Percentiles rank a stretch among this genome's conserved stretches.
phyloP scores from a whole-genome alignment of 441 rosid species.

The Croton setiger region DNA sequence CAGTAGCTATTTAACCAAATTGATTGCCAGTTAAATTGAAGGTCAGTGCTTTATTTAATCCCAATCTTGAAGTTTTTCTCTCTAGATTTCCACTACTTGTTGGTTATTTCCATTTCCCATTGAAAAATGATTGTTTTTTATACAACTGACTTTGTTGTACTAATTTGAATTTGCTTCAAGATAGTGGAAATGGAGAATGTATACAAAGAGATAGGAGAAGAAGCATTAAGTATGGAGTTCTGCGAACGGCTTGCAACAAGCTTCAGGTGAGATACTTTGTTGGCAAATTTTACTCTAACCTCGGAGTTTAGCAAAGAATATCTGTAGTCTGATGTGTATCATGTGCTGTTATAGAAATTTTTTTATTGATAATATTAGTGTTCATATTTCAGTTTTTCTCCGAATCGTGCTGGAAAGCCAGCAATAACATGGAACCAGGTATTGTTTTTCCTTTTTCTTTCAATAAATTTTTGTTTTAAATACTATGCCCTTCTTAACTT shows the following conservation, averaged over 20 bases:
- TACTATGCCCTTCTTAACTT: neutral
- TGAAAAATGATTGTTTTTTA: neutral
- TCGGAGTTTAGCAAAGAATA: neutral
- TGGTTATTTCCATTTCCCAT: neutral
- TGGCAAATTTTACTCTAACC: neutral
- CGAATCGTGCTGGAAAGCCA: constrained; percentile 51
- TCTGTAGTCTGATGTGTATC: neutral
- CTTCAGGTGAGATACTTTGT: constrained; percentile 48
- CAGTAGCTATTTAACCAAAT: neutral
- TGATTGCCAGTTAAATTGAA: neutral
- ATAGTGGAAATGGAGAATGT: constrained; percentile 71
- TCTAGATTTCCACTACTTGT: neutral
- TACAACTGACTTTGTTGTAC: neutral
- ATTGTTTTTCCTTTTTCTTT: constrained; percentile 17
- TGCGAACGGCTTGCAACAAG: constrained; percentile 61
- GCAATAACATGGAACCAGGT: constrained; percentile 72
- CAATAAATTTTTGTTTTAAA: neutral
- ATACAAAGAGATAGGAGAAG: constrained; percentile 58
- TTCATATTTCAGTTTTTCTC: constrained; percentile 43
- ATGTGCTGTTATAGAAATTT: neutral
- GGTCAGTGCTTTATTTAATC: too few relatives aligned
- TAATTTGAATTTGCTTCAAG: constrained; percentile 26
- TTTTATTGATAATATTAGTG: constrained; percentile 12
- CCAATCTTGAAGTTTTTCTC: neutral
- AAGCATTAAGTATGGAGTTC: constrained; percentile 46